Base-by-base conservation (phyloP, 345 rosid genomes). In the Boechera divaricarpa region DNA sequence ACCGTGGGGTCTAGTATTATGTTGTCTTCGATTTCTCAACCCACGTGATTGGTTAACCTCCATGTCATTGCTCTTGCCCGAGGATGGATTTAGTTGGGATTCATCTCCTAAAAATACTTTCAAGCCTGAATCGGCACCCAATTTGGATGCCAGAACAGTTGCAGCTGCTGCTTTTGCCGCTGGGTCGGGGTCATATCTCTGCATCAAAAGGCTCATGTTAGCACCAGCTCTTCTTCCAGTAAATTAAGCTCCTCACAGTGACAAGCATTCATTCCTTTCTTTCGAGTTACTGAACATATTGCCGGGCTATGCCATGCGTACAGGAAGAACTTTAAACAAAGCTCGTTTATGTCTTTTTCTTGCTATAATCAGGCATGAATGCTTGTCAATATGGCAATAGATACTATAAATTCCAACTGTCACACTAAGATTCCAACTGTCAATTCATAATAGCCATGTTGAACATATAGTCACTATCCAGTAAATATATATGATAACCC, bases 81-180 rank as follows among this genome's bases (percentile, higher is more conserved):
- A 69, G 28, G 90, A 83, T n/a, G 67, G 80, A 73, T 82, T 78
- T 2, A 52, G 62, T 61, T 83, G 78, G 39, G 88, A 67, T 76
- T 90, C 96, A 59, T 94, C 97, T 61, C 85, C 97, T 18, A 92
- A 63, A 56, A 67, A 81, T 71, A 92, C 85, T 81, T 87, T 92
- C 86, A 94, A 85, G 69, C 98, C 98, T 21, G 97, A 90, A 75
- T 94, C 98, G 2, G 93, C 87, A 33, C 98, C 98, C 83, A 94
- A 81, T 77, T 92, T 94, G 4, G 98, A 94, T 75, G 98, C 98
- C 78, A 94, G 87, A 69, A 94, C 93, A 76, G 88, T 83, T 61
- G 98, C 98, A 69, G 98, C 98, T 9, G 98, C 98, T 73, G 98
- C 98, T 79, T 95, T 92, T 16, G 97, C 99, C 28, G 98, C 98